Percentiles rank a stretch among this genome's conserved stretches.
These are phyloP conservation scores for Fibroporia radiculosa DNA, from an alignment of 768 basidiomycete genomes.

Conservation along the genomic window DNA sequence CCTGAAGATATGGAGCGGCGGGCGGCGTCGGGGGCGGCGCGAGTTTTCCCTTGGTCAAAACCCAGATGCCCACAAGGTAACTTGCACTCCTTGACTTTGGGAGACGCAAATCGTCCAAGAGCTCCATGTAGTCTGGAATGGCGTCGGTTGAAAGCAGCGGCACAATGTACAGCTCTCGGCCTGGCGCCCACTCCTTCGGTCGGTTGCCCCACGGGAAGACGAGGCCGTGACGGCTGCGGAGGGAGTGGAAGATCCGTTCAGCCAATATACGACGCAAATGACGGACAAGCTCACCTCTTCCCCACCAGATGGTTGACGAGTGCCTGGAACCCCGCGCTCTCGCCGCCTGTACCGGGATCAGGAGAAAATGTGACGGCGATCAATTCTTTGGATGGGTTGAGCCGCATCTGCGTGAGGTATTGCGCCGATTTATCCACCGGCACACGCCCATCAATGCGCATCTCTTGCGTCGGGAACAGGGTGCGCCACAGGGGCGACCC, in stretches of 20 bases:
- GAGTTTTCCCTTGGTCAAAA: constrained; percentile 78
- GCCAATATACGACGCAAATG: constrained; percentile 1
- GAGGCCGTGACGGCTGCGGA: constrained; percentile 69
- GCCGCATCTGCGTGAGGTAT: constrained; percentile 70
- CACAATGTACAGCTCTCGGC: constrained; percentile 82
- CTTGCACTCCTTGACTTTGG: constrained; percentile 56
- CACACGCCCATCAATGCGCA: constrained; percentile 82
- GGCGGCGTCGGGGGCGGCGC: constrained; percentile 29
- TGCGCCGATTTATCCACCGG: constrained; percentile 66
- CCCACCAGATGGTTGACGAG: constrained; percentile 60
- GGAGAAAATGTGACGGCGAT: constrained; percentile 71
- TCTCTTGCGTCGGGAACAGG: constrained; percentile 61
- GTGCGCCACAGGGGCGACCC: constrained; percentile 65
- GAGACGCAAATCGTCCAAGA: constrained; percentile 68
- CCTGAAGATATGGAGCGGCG: constrained; percentile 7
- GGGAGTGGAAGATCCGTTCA: constrained; percentile 2
- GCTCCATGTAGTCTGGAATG: constrained; percentile 79
- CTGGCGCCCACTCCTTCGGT: constrained; percentile 66
- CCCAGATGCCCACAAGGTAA: constrained; percentile 75
- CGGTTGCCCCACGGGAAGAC: constrained; percentile 80
- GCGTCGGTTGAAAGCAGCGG: constrained; percentile 60
- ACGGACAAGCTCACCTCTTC: constrained; percentile 52
- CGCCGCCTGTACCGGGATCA: constrained; percentile 31
- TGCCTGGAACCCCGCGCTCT: constrained; percentile 40
- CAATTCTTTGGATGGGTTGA: constrained; percentile 74